Evolutionary conservation across 768 basidiomycete species (phyloP).

Genomic region (Serpula lacrymans): DNA sequence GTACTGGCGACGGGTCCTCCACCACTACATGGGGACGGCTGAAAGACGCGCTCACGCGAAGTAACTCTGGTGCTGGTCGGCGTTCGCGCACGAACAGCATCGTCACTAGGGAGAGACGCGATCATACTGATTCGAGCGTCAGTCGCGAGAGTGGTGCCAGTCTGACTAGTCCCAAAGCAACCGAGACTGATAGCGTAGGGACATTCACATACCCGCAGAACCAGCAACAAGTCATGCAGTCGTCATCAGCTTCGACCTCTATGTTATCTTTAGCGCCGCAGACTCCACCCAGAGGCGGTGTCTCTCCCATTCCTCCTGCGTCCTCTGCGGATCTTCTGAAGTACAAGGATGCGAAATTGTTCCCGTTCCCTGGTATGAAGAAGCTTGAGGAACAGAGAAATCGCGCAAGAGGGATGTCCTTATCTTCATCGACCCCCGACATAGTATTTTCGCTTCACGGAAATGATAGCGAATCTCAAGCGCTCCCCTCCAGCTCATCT

Average conservation of each 20-base stretch:
- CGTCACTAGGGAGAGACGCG: constrained; percentile 59
- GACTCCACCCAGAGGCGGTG: constrained; percentile 50
- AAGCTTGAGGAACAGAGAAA: constrained; percentile 69
- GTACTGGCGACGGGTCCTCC: constrained; percentile 50
- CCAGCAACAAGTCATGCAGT: constrained; percentile 54
- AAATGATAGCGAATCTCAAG: constrained; percentile 40
- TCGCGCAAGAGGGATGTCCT: constrained; percentile 48
- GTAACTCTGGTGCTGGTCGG: constrained; percentile 63
- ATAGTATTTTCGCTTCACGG: constrained; percentile 41
- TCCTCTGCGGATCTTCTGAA: constrained; percentile 67
- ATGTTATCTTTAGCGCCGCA: constrained; percentile 60
- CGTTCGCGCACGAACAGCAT: constrained; percentile 81
- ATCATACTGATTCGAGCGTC: constrained; percentile 68
- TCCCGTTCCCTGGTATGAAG: constrained; percentile 87
- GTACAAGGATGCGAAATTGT: constrained; percentile 76
- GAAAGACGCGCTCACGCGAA: constrained; percentile 62
- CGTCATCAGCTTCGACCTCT: constrained; percentile 63
- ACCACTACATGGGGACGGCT: constrained; percentile 71
- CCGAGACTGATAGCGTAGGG: constrained; percentile 42
- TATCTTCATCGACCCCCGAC: constrained; percentile 49
- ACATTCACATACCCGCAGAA: constrained; percentile 35
- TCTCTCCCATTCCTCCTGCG: constrained; percentile 77
- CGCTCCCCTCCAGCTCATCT: constrained; percentile 45
- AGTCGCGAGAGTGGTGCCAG: constrained; percentile 78
- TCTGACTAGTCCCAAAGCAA: constrained; percentile 57